These are phyloP conservation scores for Exophiala alcalophila DNA, from an alignment of 2,329 filamentous ascomycete genomes.

Conservation along the genomic window DNA sequence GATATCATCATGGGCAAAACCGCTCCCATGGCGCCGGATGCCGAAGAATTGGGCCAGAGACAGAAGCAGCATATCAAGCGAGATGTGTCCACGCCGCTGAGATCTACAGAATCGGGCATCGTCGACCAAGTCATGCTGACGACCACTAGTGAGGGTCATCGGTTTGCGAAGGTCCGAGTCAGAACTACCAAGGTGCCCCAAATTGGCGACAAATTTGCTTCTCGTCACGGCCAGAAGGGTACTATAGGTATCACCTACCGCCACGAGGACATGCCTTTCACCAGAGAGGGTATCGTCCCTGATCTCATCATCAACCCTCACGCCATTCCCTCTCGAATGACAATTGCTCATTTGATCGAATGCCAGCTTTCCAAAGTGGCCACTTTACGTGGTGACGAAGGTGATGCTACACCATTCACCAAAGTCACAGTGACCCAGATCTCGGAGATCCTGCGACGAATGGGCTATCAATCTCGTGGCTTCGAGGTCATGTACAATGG, in stretches of 20 bases:
- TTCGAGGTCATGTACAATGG: constrained; percentile 99
- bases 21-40: constrained; percentile 86
- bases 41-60: constrained; percentile 87
- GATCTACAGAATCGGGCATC: constrained; percentile 95
- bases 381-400: constrained; percentile 88
- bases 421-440: constrained; percentile 95
- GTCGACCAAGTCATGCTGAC: constrained; percentile 91
- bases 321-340: constrained; percentile 99
- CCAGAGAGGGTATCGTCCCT: constrained; percentile 81
- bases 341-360: constrained; percentile 99
- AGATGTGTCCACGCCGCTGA: constrained; percentile 89
- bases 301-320: constrained; percentile 99
- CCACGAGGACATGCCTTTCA: constrained; percentile 98
- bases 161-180: constrained; percentile 96
- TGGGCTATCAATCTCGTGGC: constrained; percentile 93
- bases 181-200: constrained; percentile 97
- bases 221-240: constrained; percentile 97
- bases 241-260: constrained; percentile 98
- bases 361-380: constrained; percentile 96
- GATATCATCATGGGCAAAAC: constrained; percentile 99
- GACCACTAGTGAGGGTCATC: constrained; percentile 88
- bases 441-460: constrained; percentile 77
- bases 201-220: constrained; percentile 98
- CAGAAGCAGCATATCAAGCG: constrained; percentile 88
- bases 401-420: constrained; percentile 95